Percentiles rank a stretch among this genome's conserved stretches.
Conservation (phyloP, 1,284 basidiomycete genomes). For the Stygiomarasmius scandens region DNA sequence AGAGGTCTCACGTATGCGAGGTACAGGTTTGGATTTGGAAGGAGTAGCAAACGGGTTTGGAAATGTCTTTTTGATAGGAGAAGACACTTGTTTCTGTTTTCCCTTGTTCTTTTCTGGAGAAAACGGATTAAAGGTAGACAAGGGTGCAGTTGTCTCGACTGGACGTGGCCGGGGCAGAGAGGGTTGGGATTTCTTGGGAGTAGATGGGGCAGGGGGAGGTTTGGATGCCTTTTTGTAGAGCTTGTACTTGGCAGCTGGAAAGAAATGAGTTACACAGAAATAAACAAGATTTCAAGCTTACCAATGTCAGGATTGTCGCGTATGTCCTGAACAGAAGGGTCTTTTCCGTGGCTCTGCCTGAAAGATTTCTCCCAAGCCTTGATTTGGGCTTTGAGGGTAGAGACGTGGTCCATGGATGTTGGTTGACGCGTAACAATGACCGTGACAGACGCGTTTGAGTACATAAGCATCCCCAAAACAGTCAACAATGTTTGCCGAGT, state of each 20-base stretch:
- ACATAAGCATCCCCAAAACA: slow-evolving; percentile 2
- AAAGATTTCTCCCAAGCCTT: slow-evolving; percentile 86
- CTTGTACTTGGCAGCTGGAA: slow-evolving; percentile 77
- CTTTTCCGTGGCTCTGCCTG: slow-evolving; percentile 57
- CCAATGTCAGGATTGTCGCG: slow-evolving; percentile 70
- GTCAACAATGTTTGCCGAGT: slow-evolving; percentile 3
- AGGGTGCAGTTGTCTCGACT: slow-evolving; percentile 50
- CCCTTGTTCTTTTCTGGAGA: slow-evolving; percentile 68
- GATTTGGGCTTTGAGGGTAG: slow-evolving; percentile 67
- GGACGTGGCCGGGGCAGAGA: slow-evolving; percentile 50
- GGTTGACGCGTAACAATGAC: not conserved
- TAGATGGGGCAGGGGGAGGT: slow-evolving; percentile 33
- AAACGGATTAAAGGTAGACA: slow-evolving; percentile 70
- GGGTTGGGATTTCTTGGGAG: slow-evolving; percentile 33
- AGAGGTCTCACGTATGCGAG: slow-evolving; percentile 34
- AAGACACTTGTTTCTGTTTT: slow-evolving; percentile 30
- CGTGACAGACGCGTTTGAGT: not conserved
- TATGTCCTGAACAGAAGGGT: slow-evolving; percentile 80
- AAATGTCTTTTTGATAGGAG: slow-evolving; percentile 19
- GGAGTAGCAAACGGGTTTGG: slow-evolving; percentile 61
- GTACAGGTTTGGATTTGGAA: slow-evolving; percentile 41
- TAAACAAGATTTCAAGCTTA: slow-evolving; percentile 38
- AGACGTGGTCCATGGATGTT: slow-evolving; percentile 2
- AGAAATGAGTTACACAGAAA: slow-evolving; percentile 22
- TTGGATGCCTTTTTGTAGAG: slow-evolving; percentile 81